These are phyloP conservation scores for Cyclotella choctawhatcheeana DNA, from an alignment of 108 stramenopile genomes.

Conservation along the genomic window DNA sequence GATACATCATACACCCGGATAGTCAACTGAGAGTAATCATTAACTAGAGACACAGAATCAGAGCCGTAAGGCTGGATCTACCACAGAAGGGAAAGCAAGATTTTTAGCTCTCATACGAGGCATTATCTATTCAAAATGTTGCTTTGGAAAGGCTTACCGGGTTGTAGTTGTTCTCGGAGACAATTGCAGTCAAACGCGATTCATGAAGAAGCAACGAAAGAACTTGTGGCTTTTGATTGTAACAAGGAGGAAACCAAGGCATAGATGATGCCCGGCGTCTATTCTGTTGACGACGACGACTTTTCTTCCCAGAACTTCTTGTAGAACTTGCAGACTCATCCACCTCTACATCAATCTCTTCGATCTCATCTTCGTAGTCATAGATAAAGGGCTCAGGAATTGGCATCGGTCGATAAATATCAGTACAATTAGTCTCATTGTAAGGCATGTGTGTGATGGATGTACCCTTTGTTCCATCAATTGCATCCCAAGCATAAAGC, in stretches of 20 bases:
- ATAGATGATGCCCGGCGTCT: constrained; percentile 1
- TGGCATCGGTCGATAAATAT: too few relatives aligned
- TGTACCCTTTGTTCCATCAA: constrained; percentile 33
- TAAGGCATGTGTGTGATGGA: constrained; percentile 51
- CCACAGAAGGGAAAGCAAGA: too few relatives aligned
- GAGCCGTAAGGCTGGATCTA: background rate
- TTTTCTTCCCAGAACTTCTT: constrained; percentile 3
- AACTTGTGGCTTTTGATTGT: constrained; percentile 54
- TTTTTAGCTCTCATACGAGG: too few relatives aligned
- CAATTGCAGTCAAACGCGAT: constrained; percentile 46
- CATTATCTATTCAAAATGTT: too few relatives aligned
- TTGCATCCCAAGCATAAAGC: constrained; percentile 38
- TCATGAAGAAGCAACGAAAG: constrained; percentile 42
- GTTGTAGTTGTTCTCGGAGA: constrained; percentile 42
- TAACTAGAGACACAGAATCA: constrained; percentile 10
- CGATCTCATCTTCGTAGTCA: background rate
- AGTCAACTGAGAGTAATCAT: constrained; percentile 26
- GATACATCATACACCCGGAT: constrained; percentile 47
- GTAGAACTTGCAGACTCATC: constrained; percentile 6
- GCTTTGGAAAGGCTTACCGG: too few relatives aligned
- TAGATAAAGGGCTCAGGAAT: constrained; percentile 12
- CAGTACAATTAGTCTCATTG: constrained; percentile 32
- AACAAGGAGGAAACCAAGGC: constrained; percentile 28
- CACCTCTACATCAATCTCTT: background rate
- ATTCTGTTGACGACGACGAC: constrained; percentile 11